Evolutionary conservation across 1,284 basidiomycete species (phyloP), one percentile per base, ranked within the genome.

Genomic region (Jaminaea rosea): DNA sequence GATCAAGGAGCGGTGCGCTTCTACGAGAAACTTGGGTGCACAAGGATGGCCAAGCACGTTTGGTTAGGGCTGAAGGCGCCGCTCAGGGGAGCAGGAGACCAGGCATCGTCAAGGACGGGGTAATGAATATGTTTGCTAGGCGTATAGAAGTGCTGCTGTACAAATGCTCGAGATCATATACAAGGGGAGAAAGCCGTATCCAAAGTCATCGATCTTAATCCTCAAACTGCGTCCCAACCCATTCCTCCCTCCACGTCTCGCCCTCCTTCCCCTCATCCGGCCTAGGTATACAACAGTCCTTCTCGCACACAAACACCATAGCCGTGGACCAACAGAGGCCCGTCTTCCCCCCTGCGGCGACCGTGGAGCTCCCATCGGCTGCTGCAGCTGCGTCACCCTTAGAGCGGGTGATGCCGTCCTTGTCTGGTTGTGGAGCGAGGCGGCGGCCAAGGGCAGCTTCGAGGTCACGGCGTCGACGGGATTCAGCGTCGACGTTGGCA

Each of bases 241-340:
- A 57, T 34, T 70, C 67, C 24, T 66, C 60, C n/a, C 49, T 44
- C 59, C 63, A 68, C 6, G 53, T 55, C 47, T 70, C 65, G 9
- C 54, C 56, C 7, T 37, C 47, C 1, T 26, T 7, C 15, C n/a
- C 19, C 8, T 19, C n/a, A 24, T 39, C 46, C 24, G 17, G 21
- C 7, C 46, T n/a, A 4, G 50, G 45, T 9, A 52, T 10, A 23
- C 50, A 52, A 49, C 69, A 72, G 47, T 72, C 68, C 15, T 59
- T 52, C 27, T 59, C 48, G 49, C 69, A 72, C 13, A 65, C 63
- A 55, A 64, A 73, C 32, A 73, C 44, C 28, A 72, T 55, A 1
- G 63, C 71, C 0, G 69, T 72, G 47, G 58, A 62, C 69, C 69
- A 73, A 7, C 59, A 58, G 17, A 73, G 44, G 0, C 71, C 71